Base-by-base conservation (phyloP, 108 stramenopile genomes). In the Discostella stelligeroides region DNA sequence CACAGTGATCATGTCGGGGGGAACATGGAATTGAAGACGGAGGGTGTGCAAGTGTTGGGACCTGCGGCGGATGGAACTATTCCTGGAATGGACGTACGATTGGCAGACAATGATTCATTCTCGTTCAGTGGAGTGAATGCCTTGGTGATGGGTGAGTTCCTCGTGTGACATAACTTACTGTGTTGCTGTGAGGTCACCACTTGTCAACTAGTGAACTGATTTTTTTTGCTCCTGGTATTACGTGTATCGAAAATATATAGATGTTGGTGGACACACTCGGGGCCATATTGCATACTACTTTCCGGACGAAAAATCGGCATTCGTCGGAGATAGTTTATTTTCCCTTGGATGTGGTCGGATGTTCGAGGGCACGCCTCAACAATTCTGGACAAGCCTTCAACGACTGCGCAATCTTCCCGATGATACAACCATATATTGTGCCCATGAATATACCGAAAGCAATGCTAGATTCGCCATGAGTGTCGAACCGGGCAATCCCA, bases 201-300 rank as follows among this genome's bases (percentile, higher is more conserved):
- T 23, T 23, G 2, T 49, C 10, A 23, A 23, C 45, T 46, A 46
- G 1, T 17, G 17, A 23, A 7, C 7, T 21, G 7, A 49, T 49
- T 15, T 49, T 23, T 7, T 11, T 28, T 4, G 14, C 28, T 29
- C 24, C 30, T n/a, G n/a, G n/a, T 4, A 45, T 45, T 27, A 2
- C 4, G 20, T 18, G 21, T 45, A 12, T 62, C 29, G 21, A 17
- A 7, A 20, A 51, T n/a, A 25, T n/a, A 59, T 18, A 75, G 73
- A 95, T 69, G 91, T 89, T 6, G 87, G 90, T 1, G 95, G 95
- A 6, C 95, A 96, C 65, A 96, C 95, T 0, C 53, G 64, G 0
- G 92, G 92, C 8, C 95, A 96, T 50, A 78, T 96, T 45, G 88
- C 95, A 1, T 93, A 82, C 66, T 86, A 96, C 77, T 91, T 93